These are phyloP conservation scores for Daldinia grandis DNA, from an alignment of 495 filamentous ascomycete species.

Conservation along the genomic window DNA sequence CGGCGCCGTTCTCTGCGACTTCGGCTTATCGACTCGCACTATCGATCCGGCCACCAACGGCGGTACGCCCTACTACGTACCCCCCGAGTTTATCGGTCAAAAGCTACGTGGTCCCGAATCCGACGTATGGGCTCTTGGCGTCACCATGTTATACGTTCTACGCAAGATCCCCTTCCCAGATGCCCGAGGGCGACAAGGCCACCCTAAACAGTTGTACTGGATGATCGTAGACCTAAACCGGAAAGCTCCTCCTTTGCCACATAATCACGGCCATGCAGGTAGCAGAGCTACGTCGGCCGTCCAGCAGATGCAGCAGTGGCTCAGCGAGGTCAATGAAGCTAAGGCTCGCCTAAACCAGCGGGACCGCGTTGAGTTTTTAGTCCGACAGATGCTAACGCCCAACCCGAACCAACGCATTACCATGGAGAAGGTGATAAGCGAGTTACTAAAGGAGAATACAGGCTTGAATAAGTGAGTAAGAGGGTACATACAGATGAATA, in stretches of 20 bases:
- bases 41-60: constrained; percentile 52
- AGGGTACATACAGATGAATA: background rate
- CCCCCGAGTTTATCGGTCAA: constrained; percentile 58
- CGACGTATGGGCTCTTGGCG: constrained; percentile 61
- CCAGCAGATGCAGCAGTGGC: constrained; percentile 57
- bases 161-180: constrained; percentile 58
- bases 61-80: constrained; percentile 61
- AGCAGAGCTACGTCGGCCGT: constrained; percentile 46
- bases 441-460: constrained; percentile 47
- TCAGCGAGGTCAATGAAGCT: constrained; percentile 52
- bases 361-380: constrained; percentile 54
- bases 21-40: constrained; percentile 54
- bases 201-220: constrained; percentile 58
- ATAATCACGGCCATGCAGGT: constrained; percentile 26
- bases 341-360: constrained; percentile 46
- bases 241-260: constrained; percentile 9
- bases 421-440: constrained; percentile 50
- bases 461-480: constrained; percentile 19
- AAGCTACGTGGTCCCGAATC: constrained; percentile 56
- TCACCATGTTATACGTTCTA: constrained; percentile 60
- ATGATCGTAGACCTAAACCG: constrained; percentile 54
- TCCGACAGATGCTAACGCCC: constrained; percentile 56
- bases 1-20: constrained; percentile 60
- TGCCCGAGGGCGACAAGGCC: constrained; percentile 49
- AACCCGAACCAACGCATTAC: constrained; percentile 54